A percentile compares a stretch with the other conserved stretches of the same genome.
phyloP scores from a whole-genome alignment of 108 stramenopile species.

The Pseudonitzschia delicatissima region DNA sequence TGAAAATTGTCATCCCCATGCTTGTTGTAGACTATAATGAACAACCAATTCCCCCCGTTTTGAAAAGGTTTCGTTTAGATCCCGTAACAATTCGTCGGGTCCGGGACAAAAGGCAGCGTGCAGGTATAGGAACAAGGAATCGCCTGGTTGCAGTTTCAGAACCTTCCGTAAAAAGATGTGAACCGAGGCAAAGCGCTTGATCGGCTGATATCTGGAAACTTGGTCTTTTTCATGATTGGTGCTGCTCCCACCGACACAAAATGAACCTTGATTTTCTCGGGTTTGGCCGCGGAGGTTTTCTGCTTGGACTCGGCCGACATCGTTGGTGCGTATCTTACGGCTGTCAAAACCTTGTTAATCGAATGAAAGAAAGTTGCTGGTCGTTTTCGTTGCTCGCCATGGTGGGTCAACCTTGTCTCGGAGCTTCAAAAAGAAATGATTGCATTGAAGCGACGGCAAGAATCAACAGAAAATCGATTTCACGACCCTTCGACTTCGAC shows the following conservation, averaged over 20 bases:
- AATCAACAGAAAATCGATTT: too few relatives aligned
- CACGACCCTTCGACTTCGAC: too few relatives aligned
- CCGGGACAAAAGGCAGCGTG: conserved; percentile 77
- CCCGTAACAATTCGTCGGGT: conserved; percentile 68
- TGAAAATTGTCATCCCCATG: conserved; percentile 58
- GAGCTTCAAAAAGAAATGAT: too few relatives aligned
- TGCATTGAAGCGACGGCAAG: too few relatives aligned
- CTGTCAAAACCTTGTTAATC: too few relatives aligned
- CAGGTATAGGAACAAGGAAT: conserved; percentile 72
- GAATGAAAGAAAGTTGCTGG: too few relatives aligned
- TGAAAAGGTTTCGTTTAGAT: conserved; percentile 71
- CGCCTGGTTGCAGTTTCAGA: conserved; percentile 44
- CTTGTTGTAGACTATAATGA: conserved; percentile 88
- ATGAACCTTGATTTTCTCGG: conserved; percentile 77
- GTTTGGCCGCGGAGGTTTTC: neutral
- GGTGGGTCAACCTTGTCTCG: too few relatives aligned
- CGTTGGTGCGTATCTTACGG: too few relatives aligned
- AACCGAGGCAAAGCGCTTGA: conserved; percentile 66
- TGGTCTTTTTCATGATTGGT: conserved; percentile 84
- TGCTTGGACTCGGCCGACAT: neutral
- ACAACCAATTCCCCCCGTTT: conserved; percentile 77
- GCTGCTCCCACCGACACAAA: conserved; percentile 82
- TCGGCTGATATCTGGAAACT: conserved; percentile 70
- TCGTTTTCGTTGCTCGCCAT: too few relatives aligned
- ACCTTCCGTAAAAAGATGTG: conserved; percentile 70